Conservation (phyloP, 371 early-diverging fungal species). For the Chytridium lagenaria region DNA sequence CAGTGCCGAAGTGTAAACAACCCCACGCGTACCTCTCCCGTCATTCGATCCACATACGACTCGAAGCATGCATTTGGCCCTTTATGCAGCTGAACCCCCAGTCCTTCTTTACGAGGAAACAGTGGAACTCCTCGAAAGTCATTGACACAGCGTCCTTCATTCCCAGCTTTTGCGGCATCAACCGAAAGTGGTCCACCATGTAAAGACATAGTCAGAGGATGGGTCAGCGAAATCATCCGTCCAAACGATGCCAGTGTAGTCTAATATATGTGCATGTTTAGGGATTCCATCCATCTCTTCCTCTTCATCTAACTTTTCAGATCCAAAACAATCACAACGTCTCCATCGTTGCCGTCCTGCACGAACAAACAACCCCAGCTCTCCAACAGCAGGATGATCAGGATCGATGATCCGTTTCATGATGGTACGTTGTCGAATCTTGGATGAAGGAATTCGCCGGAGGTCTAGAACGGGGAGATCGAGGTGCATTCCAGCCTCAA, state of each 20-base stretch:
- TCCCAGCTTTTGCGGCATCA: slow-evolving; percentile 44
- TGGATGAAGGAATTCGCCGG: background rate
- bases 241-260: slow-evolving; percentile 44
- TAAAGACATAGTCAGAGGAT: background rate
- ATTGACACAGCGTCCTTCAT: slow-evolving; percentile 48
- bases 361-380: slow-evolving; percentile 44
- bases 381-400: slow-evolving; percentile 46
- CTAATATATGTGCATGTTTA: slow-evolving; percentile 36
- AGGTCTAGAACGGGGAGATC: background rate
- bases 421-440: background rate
- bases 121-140: slow-evolving; percentile 47
- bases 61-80: slow-evolving; percentile 50
- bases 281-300: slow-evolving; percentile 6
- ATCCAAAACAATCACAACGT: no score
- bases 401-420: slow-evolving; percentile 40
- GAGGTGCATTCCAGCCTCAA: background rate
- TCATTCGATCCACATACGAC: slow-evolving; percentile 30
- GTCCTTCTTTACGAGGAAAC: no score
- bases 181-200: slow-evolving; percentile 22
- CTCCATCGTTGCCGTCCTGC: background rate
- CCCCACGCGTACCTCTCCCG: slow-evolving; percentile 41
- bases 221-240: slow-evolving; percentile 4
- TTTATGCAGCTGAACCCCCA: background rate
- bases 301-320: no score
- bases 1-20: slow-evolving; percentile 38